Evolutionary conservation across 1,284 basidiomycete genomes (phyloP).

Genomic region (Puccinia horiana): DNA sequence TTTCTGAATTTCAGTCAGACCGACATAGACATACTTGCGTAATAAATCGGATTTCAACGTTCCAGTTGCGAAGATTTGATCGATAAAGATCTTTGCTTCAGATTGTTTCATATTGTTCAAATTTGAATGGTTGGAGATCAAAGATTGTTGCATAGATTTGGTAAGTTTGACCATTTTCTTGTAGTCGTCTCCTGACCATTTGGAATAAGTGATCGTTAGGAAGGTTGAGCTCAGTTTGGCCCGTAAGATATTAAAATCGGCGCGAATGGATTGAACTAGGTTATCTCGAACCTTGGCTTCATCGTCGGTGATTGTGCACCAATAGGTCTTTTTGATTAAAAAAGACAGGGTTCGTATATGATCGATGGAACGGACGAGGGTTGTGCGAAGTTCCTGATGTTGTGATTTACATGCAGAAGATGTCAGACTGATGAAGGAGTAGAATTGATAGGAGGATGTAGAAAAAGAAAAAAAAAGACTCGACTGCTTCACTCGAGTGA

Average conservation of each 20-base stretch:
- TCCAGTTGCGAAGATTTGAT: slow-evolving; percentile 55
- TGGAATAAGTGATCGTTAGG: slow-evolving; percentile 58
- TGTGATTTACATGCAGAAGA: background rate
- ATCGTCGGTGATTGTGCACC: slow-evolving; percentile 57
- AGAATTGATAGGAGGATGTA: background rate
- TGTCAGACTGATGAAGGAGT: background rate
- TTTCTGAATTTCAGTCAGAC: slow-evolving; percentile 55
- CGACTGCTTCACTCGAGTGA: slow-evolving; percentile 55
- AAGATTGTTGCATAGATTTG: slow-evolving; percentile 57
- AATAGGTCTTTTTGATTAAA: slow-evolving; percentile 58
- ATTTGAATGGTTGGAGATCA: slow-evolving; percentile 57
- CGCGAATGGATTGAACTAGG: slow-evolving; percentile 56
- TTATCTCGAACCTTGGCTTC: slow-evolving; percentile 57
- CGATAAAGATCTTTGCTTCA: slow-evolving; percentile 55
- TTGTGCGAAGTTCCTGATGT: slow-evolving; percentile 56
- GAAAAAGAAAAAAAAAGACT: background rate
- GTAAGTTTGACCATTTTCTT: slow-evolving; percentile 55
- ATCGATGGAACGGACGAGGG: slow-evolving; percentile 57
- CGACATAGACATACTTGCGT: slow-evolving; percentile 53
- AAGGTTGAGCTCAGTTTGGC: slow-evolving; percentile 56
- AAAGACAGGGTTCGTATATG: slow-evolving; percentile 57
- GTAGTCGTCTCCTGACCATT: slow-evolving; percentile 58
- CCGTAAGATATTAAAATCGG: slow-evolving; percentile 58
- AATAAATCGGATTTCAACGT: slow-evolving; percentile 54
- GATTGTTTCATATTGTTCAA: slow-evolving; percentile 54